Evolutionary conservation across 169 alveolate genomes (phyloP), one percentile per base, ranked within the genome.

Genomic region (Plasmodium gallinaceum): DNA sequence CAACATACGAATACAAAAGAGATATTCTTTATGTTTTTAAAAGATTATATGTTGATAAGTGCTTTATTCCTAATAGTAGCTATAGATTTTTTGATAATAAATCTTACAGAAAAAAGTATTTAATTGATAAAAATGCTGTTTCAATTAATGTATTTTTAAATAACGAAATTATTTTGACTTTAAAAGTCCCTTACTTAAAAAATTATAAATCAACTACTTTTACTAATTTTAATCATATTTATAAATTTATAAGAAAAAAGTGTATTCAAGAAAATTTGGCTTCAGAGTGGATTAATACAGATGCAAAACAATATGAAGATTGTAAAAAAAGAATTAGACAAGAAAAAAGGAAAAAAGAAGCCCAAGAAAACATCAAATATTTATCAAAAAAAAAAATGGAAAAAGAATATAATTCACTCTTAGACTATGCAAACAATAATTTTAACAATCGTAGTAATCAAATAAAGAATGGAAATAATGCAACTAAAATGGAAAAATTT

Each of bases 191-290:
- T 12, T 78, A 78, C 39, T 48, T 78, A 54, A 78, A 78, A 45
- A 78, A 78, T 78, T 78, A 78, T 26, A 78, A 78, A 65, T 78
- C 89, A 3, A 78, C 89, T 5, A 66, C 89, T 0, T 78, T 78
- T 45, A 78, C 74, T 9, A 78, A 78, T 51, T 78, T 78, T 65
- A 78, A 78, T 51, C 89, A 78, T 43, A 65, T 78, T 5, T 78
- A 78, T 32, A 78, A 65, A 45, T 78, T 78, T 51, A 65, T 78
- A 5, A 48, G 71, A 43, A 32, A 70, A 37, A 78, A 57, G 20
- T 78, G 89, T 58, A 78, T 78, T 7, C 18, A 42, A 45, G 76
- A 62, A 43, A 78, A 78, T 0, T 0, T 65, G 14, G 89, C 89
- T 1, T n/a, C 72, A 2, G 43, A 64, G 57, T 78, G 89, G 89